Percentiles rank a stretch among this genome's conserved stretches.
Conservation (phyloP, 164 flowering plant species). For the Vitis vinifera region ASM3070453v1 NC_081819.1:12922001-12922500, state of each 20-base stretch:
- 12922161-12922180: background rate
- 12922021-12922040: too few species aligned
- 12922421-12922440: background rate
- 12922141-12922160: too few species aligned
- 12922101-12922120: too few species aligned
- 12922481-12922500: background rate
- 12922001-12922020: too few species aligned
- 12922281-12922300: constrained; percentile 2
- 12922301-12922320: background rate
- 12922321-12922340: background rate
- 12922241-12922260: background rate
- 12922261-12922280: background rate
- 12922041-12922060: too few species aligned
- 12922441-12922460: background rate
- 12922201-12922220: background rate
- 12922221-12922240: background rate
- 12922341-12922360: background rate
- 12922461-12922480: background rate
- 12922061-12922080: too few species aligned
- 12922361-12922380: background rate
- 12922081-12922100: too few species aligned
- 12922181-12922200: background rate
- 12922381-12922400: background rate
- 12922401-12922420: background rate
- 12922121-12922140: too few species aligned